phyloP scores from a whole-genome alignment of 495 filamentous ascomycete genomes.

The Penicillium cosmopolitanum region DNA sequence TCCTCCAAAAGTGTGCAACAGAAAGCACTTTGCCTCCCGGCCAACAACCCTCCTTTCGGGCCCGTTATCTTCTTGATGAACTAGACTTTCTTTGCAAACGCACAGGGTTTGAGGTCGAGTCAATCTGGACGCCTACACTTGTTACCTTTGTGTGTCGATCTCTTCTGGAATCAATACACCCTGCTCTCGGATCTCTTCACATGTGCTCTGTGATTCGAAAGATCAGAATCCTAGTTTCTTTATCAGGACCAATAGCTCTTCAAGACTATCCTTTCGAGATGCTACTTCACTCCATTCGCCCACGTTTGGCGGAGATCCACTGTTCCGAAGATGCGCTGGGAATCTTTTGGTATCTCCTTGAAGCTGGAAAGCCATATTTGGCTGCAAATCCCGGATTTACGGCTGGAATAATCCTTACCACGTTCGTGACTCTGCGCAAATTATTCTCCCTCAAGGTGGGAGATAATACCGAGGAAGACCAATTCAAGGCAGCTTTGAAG shows the following conservation, averaged over 20 bases:
- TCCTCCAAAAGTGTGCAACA: constrained; percentile 66
- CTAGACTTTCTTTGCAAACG: constrained; percentile 76
- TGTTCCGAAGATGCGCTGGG: constrained; percentile 94
- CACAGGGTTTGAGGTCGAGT: constrained; percentile 61
- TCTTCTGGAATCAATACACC: constrained; percentile 78
- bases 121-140: constrained; percentile 76
- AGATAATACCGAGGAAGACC: constrained; percentile 74
- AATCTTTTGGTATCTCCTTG: constrained; percentile 82
- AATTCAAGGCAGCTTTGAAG: constrained; percentile 68
- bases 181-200: constrained; percentile 85
- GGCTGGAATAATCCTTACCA: constrained; percentile 74
- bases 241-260: constrained; percentile 72
- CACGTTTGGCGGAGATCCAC: constrained; percentile 76
- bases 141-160: constrained; percentile 76
- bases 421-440: constrained; percentile 71
- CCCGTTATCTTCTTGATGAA: constrained; percentile 71
- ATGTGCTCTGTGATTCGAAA: constrained; percentile 86
- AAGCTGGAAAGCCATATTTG: constrained; percentile 68
- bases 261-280: constrained; percentile 89
- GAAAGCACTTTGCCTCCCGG: constrained; percentile 63
- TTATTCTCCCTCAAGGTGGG: constrained; percentile 69
- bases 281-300: constrained; percentile 78
- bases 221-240: constrained; percentile 75
- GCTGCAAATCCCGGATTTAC: constrained; percentile 69
- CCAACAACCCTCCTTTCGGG: constrained; percentile 85